Evolutionary conservation across 495 filamentous ascomycete species (phyloP).

Genomic region (Aspergillus taichungensis): DNA sequence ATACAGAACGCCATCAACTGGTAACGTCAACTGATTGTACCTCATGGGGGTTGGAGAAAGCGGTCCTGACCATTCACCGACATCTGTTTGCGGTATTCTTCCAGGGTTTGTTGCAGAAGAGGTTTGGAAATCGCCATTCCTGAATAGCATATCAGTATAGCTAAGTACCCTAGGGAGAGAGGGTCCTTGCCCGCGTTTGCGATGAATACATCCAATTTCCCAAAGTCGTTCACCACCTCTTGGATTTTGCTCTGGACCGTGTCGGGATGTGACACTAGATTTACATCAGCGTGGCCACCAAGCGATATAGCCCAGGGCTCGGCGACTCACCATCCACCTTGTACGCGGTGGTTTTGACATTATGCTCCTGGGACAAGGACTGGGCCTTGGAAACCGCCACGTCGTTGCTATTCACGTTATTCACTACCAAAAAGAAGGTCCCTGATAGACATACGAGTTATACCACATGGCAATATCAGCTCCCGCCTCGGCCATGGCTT

Average conservation of each 20-base stretch:
- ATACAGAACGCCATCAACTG: conserved; percentile 28
- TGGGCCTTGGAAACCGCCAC: conserved; percentile 24
- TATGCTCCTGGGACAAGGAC: conserved; percentile 20
- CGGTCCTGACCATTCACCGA: conserved; percentile 27
- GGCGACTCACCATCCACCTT: conserved; percentile 28
- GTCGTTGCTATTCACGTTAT: conserved; percentile 17
- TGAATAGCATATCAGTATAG: conserved; percentile 1
- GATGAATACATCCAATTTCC: conserved; percentile 40
- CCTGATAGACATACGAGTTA: conserved; percentile 23
- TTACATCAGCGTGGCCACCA: not conserved
- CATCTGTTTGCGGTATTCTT: conserved; percentile 39
- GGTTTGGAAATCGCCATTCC: conserved; percentile 46
- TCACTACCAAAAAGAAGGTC: not conserved
- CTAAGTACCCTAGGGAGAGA: not conserved
- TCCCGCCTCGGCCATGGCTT: conserved; percentile 29
- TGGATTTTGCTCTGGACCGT: conserved; percentile 22
- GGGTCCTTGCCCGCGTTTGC: conserved; percentile 27
- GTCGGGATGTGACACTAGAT: conserved; percentile 27
- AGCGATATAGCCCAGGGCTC: too few relatives aligned
- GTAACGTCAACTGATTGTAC: too few relatives aligned
- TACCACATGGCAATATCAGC: conserved; percentile 30
- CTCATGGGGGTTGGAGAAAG: not conserved
- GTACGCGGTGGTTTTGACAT: conserved; percentile 28
- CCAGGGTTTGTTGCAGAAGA: conserved; percentile 36
- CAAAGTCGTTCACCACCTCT: conserved; percentile 34